A percentile compares a stretch with the other conserved stretches of the same genome.
These are phyloP conservation scores for Luffa acutangula DNA, from an alignment of 306 rosid genomes.

Conservation along the genomic window DNA sequence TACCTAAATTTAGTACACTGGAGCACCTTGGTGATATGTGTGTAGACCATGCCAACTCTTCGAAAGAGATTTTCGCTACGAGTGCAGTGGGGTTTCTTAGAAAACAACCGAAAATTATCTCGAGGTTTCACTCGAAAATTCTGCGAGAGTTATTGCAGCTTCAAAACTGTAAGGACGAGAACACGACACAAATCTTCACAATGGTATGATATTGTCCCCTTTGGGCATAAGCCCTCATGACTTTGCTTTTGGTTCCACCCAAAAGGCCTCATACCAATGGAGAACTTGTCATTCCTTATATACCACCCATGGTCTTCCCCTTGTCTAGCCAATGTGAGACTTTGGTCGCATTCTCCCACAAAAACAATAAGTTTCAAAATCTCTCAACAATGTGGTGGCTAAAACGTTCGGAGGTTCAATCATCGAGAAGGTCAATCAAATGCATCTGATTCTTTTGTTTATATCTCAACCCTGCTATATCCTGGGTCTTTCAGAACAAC, in stretches of 20 bases:
- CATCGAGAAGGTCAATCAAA: neutral
- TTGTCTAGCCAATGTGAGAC: too few species aligned
- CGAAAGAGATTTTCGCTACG: neutral
- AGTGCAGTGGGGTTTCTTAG: neutral
- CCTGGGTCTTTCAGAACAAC: conserved; percentile 26
- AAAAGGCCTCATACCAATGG: too few species aligned
- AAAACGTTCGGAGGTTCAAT: neutral
- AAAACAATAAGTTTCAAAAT: neutral
- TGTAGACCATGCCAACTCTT: neutral
- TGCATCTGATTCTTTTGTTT: conserved; percentile 1
- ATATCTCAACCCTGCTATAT: conserved; percentile 38
- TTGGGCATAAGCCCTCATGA: too few species aligned
- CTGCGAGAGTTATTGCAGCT: neutral
- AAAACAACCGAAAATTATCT: neutral
- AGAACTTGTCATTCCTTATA: too few species aligned
- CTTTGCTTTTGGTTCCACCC: too few species aligned
- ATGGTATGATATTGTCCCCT: too few species aligned
- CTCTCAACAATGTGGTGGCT: neutral
- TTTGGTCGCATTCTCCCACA: too few species aligned
- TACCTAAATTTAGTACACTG: neutral
- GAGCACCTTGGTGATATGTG: neutral
- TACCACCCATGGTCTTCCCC: too few species aligned
- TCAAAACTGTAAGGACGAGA: too few species aligned
- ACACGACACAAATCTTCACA: too few species aligned
- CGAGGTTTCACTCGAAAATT: neutral